phyloP scores from a whole-genome alignment of 2,329 filamentous ascomycete genomes.

The Diaporthe citrichinensis region DNA sequence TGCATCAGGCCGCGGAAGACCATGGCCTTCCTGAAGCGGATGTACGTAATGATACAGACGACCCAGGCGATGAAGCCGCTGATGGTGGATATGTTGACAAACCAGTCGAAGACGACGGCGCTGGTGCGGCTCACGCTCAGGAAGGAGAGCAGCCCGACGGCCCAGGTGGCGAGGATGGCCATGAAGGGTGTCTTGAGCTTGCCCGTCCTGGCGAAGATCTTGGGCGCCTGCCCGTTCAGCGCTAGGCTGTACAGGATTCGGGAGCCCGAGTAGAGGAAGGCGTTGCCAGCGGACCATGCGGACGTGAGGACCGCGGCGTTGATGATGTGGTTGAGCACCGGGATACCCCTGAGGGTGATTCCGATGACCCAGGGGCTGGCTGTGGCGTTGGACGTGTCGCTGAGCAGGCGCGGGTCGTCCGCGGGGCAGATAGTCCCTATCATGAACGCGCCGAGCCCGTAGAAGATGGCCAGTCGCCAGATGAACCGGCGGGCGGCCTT shows the following conservation, averaged over 20 bases:
- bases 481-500: conserved; percentile 74
- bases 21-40: conserved; percentile 72
- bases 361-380: conserved; percentile 77
- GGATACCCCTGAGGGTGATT: conserved; percentile 76
- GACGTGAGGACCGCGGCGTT: conserved; percentile 78
- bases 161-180: conserved; percentile 67
- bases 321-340: conserved; percentile 74
- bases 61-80: conserved; percentile 73
- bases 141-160: conserved; percentile 77
- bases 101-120: conserved; percentile 77
- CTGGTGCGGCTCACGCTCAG: conserved; percentile 76
- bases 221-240: conserved; percentile 75
- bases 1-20: conserved; percentile 63
- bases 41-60: conserved; percentile 69
- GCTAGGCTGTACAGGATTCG: conserved; percentile 80
- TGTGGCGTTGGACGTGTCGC: conserved; percentile 69
- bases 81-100: conserved; percentile 78
- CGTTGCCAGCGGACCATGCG: conserved; percentile 74
- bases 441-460: conserved; percentile 72
- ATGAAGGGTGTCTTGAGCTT: conserved; percentile 72
- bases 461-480: conserved; percentile 74
- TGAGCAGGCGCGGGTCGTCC: conserved; percentile 71
- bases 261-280: conserved; percentile 76
- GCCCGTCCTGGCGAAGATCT: conserved; percentile 71
- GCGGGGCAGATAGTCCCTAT: conserved; percentile 76